phyloP scores from a whole-genome alignment of 2,329 filamentous ascomycete species.

The Ophiostoma quercus region DNA sequence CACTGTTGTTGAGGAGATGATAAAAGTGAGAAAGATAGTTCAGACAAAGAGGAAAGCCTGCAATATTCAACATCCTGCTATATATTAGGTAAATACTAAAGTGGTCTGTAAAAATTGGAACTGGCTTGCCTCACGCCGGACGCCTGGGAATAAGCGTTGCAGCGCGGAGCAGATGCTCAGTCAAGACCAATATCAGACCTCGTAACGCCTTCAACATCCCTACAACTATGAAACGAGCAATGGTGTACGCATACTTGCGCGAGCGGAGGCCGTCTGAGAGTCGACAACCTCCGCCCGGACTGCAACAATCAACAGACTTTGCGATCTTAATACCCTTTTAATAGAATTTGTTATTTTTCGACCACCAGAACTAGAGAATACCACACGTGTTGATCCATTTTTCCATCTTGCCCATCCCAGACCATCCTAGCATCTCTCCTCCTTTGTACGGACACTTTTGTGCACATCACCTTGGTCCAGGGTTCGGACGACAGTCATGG shows the following conservation, averaged over 20 bases:
- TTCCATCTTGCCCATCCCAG: neutral
- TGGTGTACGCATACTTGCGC: neutral
- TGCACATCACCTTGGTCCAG: neutral
- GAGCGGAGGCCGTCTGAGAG: constrained; percentile 1
- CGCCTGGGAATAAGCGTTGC: neutral
- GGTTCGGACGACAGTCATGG: constrained; percentile 1
- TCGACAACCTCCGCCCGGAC: neutral
- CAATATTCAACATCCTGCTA: neutral
- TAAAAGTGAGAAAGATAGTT: neutral
- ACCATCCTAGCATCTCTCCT: neutral
- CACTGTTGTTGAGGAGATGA: neutral
- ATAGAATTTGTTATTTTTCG: neutral
- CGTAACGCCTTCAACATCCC: neutral
- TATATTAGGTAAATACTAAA: neutral
- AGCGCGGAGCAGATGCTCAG: neutral
- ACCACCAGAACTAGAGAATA: neutral
- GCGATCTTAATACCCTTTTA: neutral
- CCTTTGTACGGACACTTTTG: neutral
- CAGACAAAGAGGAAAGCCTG: neutral
- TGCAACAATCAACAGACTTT: neutral
- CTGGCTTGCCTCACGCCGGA: too few relatives aligned
- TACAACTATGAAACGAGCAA: neutral
- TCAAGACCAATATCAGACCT: neutral
- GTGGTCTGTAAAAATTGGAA: neutral
- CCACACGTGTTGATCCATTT: neutral